Evolutionary conservation across 2,329 filamentous ascomycete species (phyloP).

Genomic region (Colletotrichum brevisporum): DNA sequence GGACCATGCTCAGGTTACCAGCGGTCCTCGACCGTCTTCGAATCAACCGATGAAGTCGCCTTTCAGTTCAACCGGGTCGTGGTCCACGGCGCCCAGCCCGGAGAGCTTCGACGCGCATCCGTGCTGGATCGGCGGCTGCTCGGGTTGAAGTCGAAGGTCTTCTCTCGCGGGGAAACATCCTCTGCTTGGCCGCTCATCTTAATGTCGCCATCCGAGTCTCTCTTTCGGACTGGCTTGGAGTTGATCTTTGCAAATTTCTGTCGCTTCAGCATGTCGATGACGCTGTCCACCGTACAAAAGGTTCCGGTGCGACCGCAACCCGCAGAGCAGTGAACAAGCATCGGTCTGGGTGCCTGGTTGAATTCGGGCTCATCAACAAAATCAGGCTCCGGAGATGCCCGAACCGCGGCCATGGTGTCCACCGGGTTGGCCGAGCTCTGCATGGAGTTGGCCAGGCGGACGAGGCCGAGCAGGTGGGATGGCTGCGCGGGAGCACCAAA

Average conservation of each 20-base stretch:
- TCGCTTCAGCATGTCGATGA: conserved; percentile 96
- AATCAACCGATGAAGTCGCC: conserved; percentile 83
- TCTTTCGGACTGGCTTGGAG: conserved; percentile 39
- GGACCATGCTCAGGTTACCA: conserved; percentile 94
- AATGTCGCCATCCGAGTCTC: conserved; percentile 62
- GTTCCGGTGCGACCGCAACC: conserved; percentile 96
- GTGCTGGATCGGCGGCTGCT: conserved; percentile 32
- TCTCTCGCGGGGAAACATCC: conserved; percentile 48
- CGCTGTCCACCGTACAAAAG: conserved; percentile 96
- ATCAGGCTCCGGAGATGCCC: conserved; percentile 46
- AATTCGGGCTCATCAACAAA: conserved; percentile 72
- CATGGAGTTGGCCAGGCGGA: conserved; percentile 89
- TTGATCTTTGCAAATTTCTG: conserved; percentile 67
- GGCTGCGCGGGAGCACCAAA: conserved; percentile 94
- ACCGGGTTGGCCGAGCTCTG: conserved; percentile 69
- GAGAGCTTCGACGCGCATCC: conserved; percentile 36
- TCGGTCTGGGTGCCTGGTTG: conserved; percentile 71
- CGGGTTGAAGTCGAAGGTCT: conserved; percentile 42
- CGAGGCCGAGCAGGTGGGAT: conserved; percentile 85
- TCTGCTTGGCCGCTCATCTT: conserved; percentile 55
- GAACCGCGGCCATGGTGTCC: conserved; percentile 56
- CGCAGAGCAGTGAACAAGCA: conserved; percentile 95
- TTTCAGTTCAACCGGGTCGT: conserved; percentile 77
- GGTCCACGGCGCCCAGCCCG: conserved; percentile 52
- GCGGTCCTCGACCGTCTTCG: conserved; percentile 88